These are phyloP conservation scores for Alternaria postmessia DNA, from an alignment of 2,329 filamentous ascomycete species.

Conservation along the genomic window DNA sequence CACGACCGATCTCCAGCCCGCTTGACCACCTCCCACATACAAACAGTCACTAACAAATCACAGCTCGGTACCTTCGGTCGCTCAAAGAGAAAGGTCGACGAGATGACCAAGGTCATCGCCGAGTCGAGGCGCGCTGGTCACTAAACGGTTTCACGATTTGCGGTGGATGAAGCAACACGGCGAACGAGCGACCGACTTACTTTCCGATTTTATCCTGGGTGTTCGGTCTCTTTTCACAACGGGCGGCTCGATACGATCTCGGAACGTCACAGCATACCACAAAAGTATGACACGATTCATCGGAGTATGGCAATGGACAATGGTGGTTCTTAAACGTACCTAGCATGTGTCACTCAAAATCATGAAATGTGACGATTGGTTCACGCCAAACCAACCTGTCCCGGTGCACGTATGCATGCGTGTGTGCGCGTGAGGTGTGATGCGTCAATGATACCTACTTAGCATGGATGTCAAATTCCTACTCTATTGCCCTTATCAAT, in stretches of 20 bases:
- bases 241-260: conserved; percentile 41
- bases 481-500: conserved; percentile 73
- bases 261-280: conserved; percentile 39
- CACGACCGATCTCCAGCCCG: conserved; percentile 7
- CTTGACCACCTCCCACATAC: conserved; percentile 1
- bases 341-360: conserved; percentile 47
- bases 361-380: conserved; percentile 49
- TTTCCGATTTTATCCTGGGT: conserved; percentile 48
- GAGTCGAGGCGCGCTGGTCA: conserved; percentile 83
- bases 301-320: conserved; percentile 46
- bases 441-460: conserved; percentile 11
- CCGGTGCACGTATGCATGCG: conserved; percentile 5
- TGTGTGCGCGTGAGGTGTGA: conserved; percentile 8
- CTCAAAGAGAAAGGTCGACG: conserved; percentile 99
- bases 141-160: conserved; percentile 58
- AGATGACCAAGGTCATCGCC: conserved; percentile 97
- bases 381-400: conserved; percentile 39
- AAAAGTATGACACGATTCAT: conserved; percentile 41
- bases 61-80: conserved; percentile 98
- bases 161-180: conserved; percentile 36
- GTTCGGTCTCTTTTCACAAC: conserved; percentile 47
- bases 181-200: conserved; percentile 29
- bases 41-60: conserved; percentile 36
- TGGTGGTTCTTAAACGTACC: conserved; percentile 38
- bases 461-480: conserved; percentile 99